Evolutionary conservation across 495 filamentous ascomycete genomes (phyloP).

Genomic region (Venustampulla echinocandica): DNA sequence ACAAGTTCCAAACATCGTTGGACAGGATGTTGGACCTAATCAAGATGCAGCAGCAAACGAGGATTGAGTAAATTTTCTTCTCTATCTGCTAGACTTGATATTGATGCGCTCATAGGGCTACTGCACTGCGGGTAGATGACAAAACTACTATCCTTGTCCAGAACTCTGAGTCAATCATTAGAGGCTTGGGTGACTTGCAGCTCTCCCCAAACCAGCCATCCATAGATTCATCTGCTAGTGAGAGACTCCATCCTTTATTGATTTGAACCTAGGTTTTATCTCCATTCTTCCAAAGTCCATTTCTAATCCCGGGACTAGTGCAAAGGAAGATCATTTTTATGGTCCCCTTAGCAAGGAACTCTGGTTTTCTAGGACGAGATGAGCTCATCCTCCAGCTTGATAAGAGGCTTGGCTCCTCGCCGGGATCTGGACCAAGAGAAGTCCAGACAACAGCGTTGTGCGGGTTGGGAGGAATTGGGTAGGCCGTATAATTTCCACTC

Average conservation of each 20-base stretch:
- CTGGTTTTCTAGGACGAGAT: slow-evolving; percentile 32
- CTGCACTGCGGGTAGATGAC: neutral
- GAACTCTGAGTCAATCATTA: neutral
- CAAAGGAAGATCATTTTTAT: slow-evolving; percentile 1
- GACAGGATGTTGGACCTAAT: neutral
- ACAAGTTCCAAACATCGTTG: neutral
- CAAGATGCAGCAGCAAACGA: neutral
- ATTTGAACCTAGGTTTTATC: neutral
- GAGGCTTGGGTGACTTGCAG: neutral
- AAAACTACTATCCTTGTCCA: neutral
- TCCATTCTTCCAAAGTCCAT: too few relatives aligned
- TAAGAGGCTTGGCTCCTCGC: slow-evolving; percentile 9
- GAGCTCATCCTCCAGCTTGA: slow-evolving; percentile 28
- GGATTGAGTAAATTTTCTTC: neutral
- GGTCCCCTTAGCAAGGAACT: slow-evolving; percentile 28
- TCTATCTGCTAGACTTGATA: neutral
- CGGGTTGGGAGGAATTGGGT: slow-evolving; percentile 42
- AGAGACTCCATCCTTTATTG: neutral
- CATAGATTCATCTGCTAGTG: neutral
- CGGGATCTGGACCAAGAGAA: neutral
- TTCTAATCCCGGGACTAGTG: neutral
- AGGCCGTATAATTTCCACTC: slow-evolving; percentile 14
- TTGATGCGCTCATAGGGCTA: neutral
- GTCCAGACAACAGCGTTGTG: slow-evolving; percentile 26
- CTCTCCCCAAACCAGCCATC: neutral